Evolutionary conservation across 2,329 filamentous ascomycete genomes (phyloP).

Genomic region (Curvularia verruculosa): DNA sequence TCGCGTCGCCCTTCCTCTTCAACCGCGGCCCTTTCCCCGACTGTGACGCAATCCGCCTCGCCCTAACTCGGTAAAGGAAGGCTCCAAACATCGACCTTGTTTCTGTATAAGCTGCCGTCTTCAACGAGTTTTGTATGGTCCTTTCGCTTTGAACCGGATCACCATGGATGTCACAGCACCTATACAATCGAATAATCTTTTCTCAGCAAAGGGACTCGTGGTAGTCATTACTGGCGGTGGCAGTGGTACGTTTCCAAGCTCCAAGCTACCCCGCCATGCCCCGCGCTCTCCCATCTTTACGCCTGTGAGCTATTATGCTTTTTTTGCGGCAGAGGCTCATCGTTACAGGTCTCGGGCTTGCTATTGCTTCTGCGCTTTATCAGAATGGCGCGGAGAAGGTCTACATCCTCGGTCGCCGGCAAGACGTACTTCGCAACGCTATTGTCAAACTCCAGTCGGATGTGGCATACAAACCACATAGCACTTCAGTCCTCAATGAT

Average conservation of each 20-base stretch:
- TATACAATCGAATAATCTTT: constrained; percentile 45
- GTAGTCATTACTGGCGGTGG: constrained; percentile 53
- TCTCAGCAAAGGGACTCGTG: constrained; percentile 50
- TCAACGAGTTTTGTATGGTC: not conserved
- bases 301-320: not conserved
- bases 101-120: constrained; percentile 3
- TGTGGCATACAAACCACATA: constrained; percentile 36
- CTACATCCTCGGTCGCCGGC: constrained; percentile 54
- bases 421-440: constrained; percentile 51
- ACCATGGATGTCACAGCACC: constrained; percentile 46
- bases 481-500: constrained; percentile 42
- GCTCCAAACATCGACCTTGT: constrained; percentile 13
- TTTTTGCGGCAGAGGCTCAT: constrained; percentile 12
- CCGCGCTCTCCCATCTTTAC: constrained; percentile 13
- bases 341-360: constrained; percentile 46
- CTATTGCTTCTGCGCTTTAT: constrained; percentile 51
- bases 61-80: constrained; percentile 13
- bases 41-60: constrained; percentile 20
- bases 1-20: not conserved
- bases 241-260: constrained; percentile 41
- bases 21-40: constrained; percentile 11
- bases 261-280: constrained; percentile 38
- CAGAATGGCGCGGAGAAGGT: constrained; percentile 52
- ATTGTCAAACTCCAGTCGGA: constrained; percentile 39
- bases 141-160: not conserved